These are phyloP conservation scores for Pezicula radicicola DNA, from an alignment of 2,329 filamentous ascomycete genomes.

Conservation along the genomic window DNA sequence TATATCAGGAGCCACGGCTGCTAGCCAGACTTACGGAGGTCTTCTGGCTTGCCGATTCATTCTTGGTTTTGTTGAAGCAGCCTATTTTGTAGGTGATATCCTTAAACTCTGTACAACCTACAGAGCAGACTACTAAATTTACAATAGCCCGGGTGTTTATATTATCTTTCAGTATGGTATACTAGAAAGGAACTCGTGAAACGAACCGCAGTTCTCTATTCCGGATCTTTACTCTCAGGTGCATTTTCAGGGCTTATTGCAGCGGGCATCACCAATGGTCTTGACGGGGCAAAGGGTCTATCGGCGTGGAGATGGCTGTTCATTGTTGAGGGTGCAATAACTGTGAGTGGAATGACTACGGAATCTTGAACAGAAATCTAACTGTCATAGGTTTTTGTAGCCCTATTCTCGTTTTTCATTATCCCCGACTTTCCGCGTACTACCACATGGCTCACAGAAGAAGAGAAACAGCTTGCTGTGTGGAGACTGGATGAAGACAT, in stretches of 20 bases:
- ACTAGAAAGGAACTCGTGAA: slow-evolving; percentile 61
- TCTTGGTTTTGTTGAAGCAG: slow-evolving; percentile 47
- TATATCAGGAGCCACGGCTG: slow-evolving; percentile 41
- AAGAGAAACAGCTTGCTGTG: slow-evolving; percentile 50
- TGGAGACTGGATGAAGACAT: slow-evolving; percentile 61
- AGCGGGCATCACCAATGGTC: slow-evolving; percentile 59
- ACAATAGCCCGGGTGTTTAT: slow-evolving; percentile 50
- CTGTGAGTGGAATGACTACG: slow-evolving; percentile 34
- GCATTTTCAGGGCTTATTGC: slow-evolving; percentile 64
- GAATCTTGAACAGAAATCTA: background rate
- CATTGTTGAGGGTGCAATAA: slow-evolving; percentile 65
- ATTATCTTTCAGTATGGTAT: slow-evolving; percentile 62
- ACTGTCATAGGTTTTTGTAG: slow-evolving; percentile 35
- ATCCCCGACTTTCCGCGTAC: slow-evolving; percentile 63
- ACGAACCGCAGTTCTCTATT: slow-evolving; percentile 60
- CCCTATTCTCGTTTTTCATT: slow-evolving; percentile 52
- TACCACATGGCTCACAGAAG: slow-evolving; percentile 48
- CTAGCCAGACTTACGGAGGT: slow-evolving; percentile 39
- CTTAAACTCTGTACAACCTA: background rate
- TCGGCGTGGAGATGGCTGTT: slow-evolving; percentile 62
- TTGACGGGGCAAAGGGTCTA: slow-evolving; percentile 53
- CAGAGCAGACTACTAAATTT: background rate
- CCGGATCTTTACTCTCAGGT: slow-evolving; percentile 63
- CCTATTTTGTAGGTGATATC: slow-evolving; percentile 38
- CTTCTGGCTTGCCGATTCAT: slow-evolving; percentile 40